phyloP scores from a whole-genome alignment of 2,329 filamentous ascomycete species.

The Xylaria hypoxylon region DNA sequence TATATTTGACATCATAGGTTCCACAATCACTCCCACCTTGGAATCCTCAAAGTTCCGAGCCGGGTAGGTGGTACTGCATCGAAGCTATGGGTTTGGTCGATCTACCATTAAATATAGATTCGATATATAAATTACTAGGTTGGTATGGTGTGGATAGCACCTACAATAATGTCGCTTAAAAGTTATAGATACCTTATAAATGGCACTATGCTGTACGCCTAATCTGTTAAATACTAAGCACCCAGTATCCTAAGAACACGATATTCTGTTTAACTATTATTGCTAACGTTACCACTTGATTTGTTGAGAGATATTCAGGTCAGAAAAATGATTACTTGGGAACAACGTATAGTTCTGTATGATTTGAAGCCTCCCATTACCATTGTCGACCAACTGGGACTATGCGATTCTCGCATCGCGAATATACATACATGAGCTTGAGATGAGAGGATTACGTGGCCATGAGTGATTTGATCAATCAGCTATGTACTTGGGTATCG shows the following conservation, averaged over 20 bases:
- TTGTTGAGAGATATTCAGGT: not conserved
- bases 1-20: not conserved
- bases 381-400: not conserved
- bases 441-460: not conserved
- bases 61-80: not conserved
- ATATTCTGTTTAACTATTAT: too few species aligned
- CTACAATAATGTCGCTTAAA: too few species aligned
- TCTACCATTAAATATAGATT: too few species aligned
- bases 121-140: too few species aligned
- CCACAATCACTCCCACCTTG: conserved; percentile 1
- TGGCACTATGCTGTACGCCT: too few species aligned
- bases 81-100: not conserved
- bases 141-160: not conserved
- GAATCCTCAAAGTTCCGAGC: not conserved
- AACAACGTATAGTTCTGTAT: not conserved
- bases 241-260: too few species aligned
- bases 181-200: too few species aligned
- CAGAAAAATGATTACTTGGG: not conserved
- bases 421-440: conserved; percentile 1
- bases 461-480: conserved; percentile 9
- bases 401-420: not conserved
- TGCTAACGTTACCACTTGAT: not conserved
- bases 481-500: conserved; percentile 28
- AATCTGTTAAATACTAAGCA: too few species aligned
- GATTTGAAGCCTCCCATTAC: not conserved